phyloP scores from a whole-genome alignment of 2,329 filamentous ascomycete species.

The Escovopsis sp. region DNA sequence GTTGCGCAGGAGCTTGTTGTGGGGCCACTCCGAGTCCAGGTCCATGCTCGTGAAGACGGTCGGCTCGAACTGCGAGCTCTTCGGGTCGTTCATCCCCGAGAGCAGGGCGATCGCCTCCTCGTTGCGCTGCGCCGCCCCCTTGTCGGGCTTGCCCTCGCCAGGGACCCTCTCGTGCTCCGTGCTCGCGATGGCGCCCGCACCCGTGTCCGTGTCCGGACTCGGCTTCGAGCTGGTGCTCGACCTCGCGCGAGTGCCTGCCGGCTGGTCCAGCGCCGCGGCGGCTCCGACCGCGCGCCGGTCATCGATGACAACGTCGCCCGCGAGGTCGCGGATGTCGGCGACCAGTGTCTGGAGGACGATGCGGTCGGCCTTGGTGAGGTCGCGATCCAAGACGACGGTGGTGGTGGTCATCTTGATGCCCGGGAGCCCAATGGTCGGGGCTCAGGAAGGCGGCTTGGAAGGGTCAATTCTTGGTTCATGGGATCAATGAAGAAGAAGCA shows the following conservation, averaged over 20 bases:
- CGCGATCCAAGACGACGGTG: background rate
- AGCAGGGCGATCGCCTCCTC: conserved; percentile 17
- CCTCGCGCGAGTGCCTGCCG: too few relatives aligned
- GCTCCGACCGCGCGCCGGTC: background rate
- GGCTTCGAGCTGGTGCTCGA: background rate
- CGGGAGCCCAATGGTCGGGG: background rate
- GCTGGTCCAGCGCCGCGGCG: background rate
- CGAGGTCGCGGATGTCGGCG: background rate
- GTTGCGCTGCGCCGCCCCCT: background rate
- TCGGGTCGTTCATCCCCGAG: conserved; percentile 26
- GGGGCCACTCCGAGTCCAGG: conserved; percentile 18
- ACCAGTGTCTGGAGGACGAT: conserved; percentile 2
- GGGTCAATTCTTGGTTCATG: too few relatives aligned
- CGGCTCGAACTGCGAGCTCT: conserved; percentile 26
- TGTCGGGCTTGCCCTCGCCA: background rate
- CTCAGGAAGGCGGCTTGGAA: too few relatives aligned
- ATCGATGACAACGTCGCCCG: background rate
- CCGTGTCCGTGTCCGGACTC: background rate
- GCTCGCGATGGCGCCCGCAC: background rate
- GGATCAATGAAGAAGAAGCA: too few relatives aligned
- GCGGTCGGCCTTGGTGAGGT: conserved; percentile 1
- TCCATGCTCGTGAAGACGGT: conserved; percentile 29
- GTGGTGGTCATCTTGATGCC: background rate
- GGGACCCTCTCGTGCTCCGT: too few relatives aligned
- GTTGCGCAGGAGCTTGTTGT: conserved; percentile 25